These are phyloP conservation scores for Plenodomus biglobosus DNA, from an alignment of 2,329 filamentous ascomycete genomes.

Conservation along the genomic window DNA sequence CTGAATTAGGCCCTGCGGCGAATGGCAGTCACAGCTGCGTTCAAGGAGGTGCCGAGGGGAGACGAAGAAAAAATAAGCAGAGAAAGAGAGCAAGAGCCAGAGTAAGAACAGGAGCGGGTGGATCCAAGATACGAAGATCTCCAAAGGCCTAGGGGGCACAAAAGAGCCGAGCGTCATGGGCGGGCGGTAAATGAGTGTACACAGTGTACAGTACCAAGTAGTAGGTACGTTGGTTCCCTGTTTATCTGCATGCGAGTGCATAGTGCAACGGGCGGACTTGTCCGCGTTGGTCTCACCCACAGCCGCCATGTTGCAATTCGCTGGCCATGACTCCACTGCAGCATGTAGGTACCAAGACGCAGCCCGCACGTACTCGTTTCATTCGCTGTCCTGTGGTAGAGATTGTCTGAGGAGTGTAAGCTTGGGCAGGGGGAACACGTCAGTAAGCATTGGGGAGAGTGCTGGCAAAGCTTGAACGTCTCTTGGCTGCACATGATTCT, in stretches of 20 bases:
- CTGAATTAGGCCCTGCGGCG: conserved; percentile 4
- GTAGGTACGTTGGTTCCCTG: conserved; percentile 25
- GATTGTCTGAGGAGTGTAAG: conserved; percentile 2
- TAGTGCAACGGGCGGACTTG: not conserved
- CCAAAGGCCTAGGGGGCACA: conserved; percentile 5
- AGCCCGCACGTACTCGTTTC: not conserved
- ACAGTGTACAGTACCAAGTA: no score
- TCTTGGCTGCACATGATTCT: conserved; percentile 19
- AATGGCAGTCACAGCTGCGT: conserved; percentile 5
- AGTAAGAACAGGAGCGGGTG: not conserved
- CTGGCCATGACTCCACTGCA: conserved; percentile 7
- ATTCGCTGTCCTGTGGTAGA: conserved; percentile 1
- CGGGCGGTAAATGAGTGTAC: conserved; percentile 2
- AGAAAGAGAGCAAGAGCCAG: conserved; percentile 2
- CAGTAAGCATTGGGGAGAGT: conserved; percentile 24
- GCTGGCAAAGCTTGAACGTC: conserved; percentile 27
- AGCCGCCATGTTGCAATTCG: conserved; percentile 10
- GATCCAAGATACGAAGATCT: conserved; percentile 3
- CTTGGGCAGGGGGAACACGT: conserved; percentile 20
- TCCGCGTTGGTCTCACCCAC: not conserved
- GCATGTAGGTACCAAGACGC: not conserved
- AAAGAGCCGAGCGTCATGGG: conserved; percentile 21
- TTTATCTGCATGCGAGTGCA: conserved; percentile 18
- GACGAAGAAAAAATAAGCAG: no score
- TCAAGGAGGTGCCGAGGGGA: not conserved